phyloP scores from a whole-genome alignment of 192 early-diverging fungal genomes.

The Linderina pennispora region DNA sequence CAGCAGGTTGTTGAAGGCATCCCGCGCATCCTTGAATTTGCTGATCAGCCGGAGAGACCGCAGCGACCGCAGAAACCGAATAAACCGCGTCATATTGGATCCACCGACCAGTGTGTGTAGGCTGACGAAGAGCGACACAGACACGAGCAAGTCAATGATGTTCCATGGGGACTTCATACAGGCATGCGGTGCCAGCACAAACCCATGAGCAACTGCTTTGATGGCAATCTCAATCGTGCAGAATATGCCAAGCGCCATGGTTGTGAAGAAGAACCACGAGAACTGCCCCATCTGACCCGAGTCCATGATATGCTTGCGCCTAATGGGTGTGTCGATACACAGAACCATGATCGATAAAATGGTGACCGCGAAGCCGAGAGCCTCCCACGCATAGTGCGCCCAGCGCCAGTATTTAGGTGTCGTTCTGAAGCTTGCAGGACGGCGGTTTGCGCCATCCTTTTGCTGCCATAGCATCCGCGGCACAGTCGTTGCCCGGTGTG shows the following conservation, averaged over 20 bases:
- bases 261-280: neutral
- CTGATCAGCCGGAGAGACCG: slow-evolving; percentile 55
- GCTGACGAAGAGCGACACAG: slow-evolving; percentile 49
- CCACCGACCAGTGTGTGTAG: slow-evolving; percentile 27
- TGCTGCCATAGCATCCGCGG: too few relatives aligned
- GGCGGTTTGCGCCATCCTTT: too few relatives aligned
- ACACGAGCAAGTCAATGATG: slow-evolving; percentile 54
- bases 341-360: neutral
- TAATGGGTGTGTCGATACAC: neutral
- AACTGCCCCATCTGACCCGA: neutral
- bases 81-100: slow-evolving; percentile 38
- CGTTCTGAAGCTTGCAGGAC: too few relatives aligned
- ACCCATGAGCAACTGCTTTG: slow-evolving; percentile 55
- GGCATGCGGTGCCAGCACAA: slow-evolving; percentile 56
- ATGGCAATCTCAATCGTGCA: slow-evolving; percentile 52
- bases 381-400: neutral
- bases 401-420: too few relatives aligned
- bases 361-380: neutral
- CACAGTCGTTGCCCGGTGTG: neutral
- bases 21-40: slow-evolving; percentile 45
- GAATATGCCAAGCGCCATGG: slow-evolving; percentile 22
- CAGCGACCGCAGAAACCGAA: slow-evolving; percentile 54
- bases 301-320: neutral
- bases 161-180: slow-evolving; percentile 54
- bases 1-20: slow-evolving; percentile 51